Evolutionary conservation across 768 basidiomycete genomes (phyloP).

Genomic region (Xerocomellus intermedius): DNA sequence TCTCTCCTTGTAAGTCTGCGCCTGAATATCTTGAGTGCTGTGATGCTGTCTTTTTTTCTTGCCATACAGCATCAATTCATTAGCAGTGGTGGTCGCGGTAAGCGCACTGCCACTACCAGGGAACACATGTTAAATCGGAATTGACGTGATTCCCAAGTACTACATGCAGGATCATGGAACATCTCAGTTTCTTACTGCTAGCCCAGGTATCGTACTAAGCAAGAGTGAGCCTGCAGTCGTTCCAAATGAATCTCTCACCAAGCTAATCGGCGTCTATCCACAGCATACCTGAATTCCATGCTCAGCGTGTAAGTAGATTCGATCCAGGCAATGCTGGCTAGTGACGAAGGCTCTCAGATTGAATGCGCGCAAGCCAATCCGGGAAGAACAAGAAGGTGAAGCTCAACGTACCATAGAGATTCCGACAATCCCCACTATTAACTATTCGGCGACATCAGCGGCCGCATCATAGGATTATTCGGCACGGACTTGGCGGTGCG

Average conservation of each 20-base stretch:
- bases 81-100: constrained; percentile 12
- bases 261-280: neutral
- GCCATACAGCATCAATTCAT: constrained; percentile 7
- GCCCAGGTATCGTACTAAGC: constrained; percentile 7
- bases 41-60: neutral
- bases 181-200: constrained; percentile 5
- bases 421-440: constrained; percentile 21
- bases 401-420: constrained; percentile 9
- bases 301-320: constrained; percentile 21
- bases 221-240: constrained; percentile 14
- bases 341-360: constrained; percentile 1
- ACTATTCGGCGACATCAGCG: neutral
- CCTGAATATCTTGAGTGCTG: neutral
- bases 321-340: neutral
- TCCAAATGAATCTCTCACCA: neutral
- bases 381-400: constrained; percentile 10
- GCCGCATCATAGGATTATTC: neutral
- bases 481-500: too few species aligned
- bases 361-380: constrained; percentile 18
- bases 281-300: constrained; percentile 27
- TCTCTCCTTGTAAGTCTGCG: constrained; percentile 13
- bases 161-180: constrained; percentile 4
- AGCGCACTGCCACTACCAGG: neutral
- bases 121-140: neutral
- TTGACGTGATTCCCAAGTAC: constrained; percentile 11